phyloP scores from a whole-genome alignment of 768 basidiomycete species.

The Pisolithus marmoratus region DNA sequence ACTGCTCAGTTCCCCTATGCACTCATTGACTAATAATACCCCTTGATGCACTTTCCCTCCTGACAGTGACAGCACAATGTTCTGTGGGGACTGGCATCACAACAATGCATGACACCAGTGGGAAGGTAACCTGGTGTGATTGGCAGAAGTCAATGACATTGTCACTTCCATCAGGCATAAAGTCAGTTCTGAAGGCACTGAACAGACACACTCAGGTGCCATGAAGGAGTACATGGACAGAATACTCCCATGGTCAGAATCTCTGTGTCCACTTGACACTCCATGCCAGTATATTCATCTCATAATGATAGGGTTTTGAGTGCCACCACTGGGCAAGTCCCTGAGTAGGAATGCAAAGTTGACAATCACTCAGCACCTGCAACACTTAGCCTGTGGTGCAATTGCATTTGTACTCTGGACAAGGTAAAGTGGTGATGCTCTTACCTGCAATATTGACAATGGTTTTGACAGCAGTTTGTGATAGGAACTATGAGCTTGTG shows the following conservation, averaged over 20 bases:
- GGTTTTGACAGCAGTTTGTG: neutral
- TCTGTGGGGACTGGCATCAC: slow-evolving; percentile 21
- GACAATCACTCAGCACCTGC: neutral
- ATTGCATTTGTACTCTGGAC: neutral
- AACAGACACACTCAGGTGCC: slow-evolving; percentile 23
- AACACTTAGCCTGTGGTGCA: neutral
- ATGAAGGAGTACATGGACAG: slow-evolving; percentile 14
- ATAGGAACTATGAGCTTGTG: slow-evolving; percentile 29
- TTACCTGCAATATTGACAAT: neutral
- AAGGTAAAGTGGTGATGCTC: neutral
- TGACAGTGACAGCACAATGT: slow-evolving; percentile 3
- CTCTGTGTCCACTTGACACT: neutral
- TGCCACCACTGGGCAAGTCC: neutral
- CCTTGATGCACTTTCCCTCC: neutral
- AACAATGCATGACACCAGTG: slow-evolving; percentile 18
- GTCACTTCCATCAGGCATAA: slow-evolving; percentile 22
- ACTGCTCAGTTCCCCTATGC: neutral
- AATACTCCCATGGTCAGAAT: neutral
- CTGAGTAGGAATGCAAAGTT: neutral
- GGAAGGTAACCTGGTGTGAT: slow-evolving; percentile 25
- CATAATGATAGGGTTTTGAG: neutral
- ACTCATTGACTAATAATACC: too few species aligned
- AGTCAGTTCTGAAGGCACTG: slow-evolving; percentile 12
- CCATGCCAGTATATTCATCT: neutral
- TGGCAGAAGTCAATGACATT: slow-evolving; percentile 15